phyloP scores from a whole-genome alignment of 305 asterid genomes.

The Fraxinus dipetala region DNA sequence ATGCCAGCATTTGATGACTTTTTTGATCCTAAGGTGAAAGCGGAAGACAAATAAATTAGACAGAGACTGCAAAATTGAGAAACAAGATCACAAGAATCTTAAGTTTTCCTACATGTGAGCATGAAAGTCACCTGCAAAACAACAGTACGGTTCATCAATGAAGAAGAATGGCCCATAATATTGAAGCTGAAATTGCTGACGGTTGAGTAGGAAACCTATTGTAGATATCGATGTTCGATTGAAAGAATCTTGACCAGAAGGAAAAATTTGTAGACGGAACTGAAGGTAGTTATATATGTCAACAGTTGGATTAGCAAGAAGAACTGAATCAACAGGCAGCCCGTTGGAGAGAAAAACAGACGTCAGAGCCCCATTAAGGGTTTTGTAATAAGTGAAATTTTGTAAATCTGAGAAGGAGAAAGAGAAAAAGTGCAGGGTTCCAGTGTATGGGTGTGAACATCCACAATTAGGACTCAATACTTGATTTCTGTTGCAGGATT shows the following conservation, averaged over 20 bases:
- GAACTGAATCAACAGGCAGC: constrained; percentile 65
- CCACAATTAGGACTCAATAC: constrained; percentile 62
- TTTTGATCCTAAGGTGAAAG: constrained; percentile 37
- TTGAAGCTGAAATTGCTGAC: constrained; percentile 51
- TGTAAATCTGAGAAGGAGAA: constrained; percentile 64
- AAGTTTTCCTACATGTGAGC: not conserved
- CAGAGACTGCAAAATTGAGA: not conserved
- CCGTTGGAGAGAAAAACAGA: constrained; percentile 41
- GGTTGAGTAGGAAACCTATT: constrained; percentile 66
- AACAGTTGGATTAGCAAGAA: constrained; percentile 48
- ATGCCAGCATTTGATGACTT: constrained; percentile 53
- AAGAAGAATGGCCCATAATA: constrained; percentile 74
- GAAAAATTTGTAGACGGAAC: constrained; percentile 61
- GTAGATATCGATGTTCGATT: constrained; percentile 51
- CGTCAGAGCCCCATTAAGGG: constrained; percentile 52
- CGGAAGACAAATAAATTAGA: not conserved
- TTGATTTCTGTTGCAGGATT: constrained; percentile 45
- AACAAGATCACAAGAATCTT: not conserved
- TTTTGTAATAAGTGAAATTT: constrained; percentile 47
- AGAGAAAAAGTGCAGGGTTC: constrained; percentile 69
- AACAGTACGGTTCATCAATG: constrained; percentile 50
- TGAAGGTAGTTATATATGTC: constrained; percentile 47
- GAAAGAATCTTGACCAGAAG: constrained; percentile 55
- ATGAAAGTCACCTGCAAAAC: constrained; percentile 51
- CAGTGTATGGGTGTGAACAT: constrained; percentile 72